Evolutionary conservation across 2,329 filamentous ascomycete genomes (phyloP), one percentile per base, ranked within the genome.

Genomic region (Penicillium verrucosum): DNA sequence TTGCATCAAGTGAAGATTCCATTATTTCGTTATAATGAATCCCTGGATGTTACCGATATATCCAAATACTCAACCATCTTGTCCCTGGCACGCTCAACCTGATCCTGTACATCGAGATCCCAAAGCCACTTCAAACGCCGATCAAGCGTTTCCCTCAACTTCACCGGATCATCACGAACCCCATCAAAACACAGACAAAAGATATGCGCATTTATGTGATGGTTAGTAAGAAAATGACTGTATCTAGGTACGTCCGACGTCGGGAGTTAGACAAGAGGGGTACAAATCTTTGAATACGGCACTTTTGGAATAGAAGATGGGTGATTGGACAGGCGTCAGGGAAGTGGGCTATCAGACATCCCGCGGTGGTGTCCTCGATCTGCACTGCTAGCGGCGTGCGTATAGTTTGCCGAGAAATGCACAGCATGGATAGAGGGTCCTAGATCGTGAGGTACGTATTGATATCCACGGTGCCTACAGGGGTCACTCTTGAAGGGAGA

Each of bases 121-220:
- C 72, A 75, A 18, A 74, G 63, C 69, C 72, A 73, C 12, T 58
- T 62, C 27, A 73, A 56, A 14, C 70, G 57, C 30, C 60, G 60
- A 27, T 64, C 53, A 16, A 70, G 60, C 0, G 64, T 65, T 8
- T 62, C 51, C 23, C 54, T 61, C 3, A 73, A 44, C 18, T 67
- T 71, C 1, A 58, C 57, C 21, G 63, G 62, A 38, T 75, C 66
- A 30, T 68, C 63, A 0, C 61, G 63, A 1, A 72, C 68, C 0
- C 65, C 67, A 6, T 67, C 60, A 29, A 66, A 27, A 11, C 64
- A 62, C 30, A 74, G 54, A 34, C 66, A 70, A 3, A 70, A 54
- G 3, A 75, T 53, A 43, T 68, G 59, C 0, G 68, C 80, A 18
- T 75, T 75, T 27, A 25, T 27, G 18, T 21, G 14, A 23, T 14